phyloP scores from a whole-genome alignment of 257 asterid species.

The Perilla frutescens region DNA sequence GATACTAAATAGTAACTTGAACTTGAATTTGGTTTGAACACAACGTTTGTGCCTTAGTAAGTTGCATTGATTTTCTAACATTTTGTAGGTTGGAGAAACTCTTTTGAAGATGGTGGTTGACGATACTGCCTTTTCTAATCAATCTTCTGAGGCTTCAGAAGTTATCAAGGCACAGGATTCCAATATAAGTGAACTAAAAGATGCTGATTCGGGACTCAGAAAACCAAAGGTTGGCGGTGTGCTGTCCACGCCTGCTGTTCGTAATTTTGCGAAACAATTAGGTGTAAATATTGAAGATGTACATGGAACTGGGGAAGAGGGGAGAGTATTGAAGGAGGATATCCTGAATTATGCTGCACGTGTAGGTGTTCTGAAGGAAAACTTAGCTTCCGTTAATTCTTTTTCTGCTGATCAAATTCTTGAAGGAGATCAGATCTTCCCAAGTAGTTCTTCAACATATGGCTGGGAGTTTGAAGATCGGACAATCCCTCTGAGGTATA shows the following conservation, averaged over 20 bases:
- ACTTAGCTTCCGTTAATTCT: conserved; percentile 32
- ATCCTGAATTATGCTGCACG: conserved; percentile 58
- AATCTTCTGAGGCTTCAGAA: conserved; percentile 44
- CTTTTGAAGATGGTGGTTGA: conserved; percentile 72
- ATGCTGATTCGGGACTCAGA: conserved; percentile 41
- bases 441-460: conserved; percentile 43
- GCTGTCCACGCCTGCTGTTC: conserved; percentile 82
- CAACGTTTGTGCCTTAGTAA: conserved; percentile 19
- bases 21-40: not conserved
- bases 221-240: conserved; percentile 53
- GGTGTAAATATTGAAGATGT: conserved; percentile 71
- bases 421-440: conserved; percentile 38
- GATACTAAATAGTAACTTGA: not conserved
- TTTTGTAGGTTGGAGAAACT: conserved; percentile 90
- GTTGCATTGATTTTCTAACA: conserved; percentile 21
- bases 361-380: conserved; percentile 53
- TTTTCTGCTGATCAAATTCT: conserved; percentile 36
- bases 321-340: conserved; percentile 79
- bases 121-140: conserved; percentile 47
- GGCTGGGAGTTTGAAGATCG: conserved; percentile 63
- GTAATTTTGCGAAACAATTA: conserved; percentile 73
- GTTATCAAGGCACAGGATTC: conserved; percentile 42
- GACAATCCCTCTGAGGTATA: conserved; percentile 70
- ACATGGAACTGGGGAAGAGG: conserved; percentile 76
- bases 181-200: conserved; percentile 40